Evolutionary conservation across 768 basidiomycete species (phyloP).

Genomic region (Leccinum longicurvipes): DNA sequence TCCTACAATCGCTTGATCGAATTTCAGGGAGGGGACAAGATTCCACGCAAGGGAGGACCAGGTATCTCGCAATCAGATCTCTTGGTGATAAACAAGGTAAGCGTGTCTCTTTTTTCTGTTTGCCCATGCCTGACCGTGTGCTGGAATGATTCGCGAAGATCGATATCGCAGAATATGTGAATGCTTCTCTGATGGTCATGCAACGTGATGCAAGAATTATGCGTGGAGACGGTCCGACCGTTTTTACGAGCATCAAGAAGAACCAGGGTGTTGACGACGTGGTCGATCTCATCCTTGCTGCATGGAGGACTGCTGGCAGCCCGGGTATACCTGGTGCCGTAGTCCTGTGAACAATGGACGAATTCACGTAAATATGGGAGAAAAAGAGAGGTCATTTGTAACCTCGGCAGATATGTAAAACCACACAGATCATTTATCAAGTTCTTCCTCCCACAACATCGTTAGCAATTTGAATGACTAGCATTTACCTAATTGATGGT

Average conservation of each 20-base stretch:
- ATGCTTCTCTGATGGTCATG: slow-evolving; percentile 94
- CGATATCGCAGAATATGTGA: slow-evolving; percentile 90
- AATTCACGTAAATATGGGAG: not conserved
- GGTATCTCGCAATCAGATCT: slow-evolving; percentile 97
- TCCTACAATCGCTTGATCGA: slow-evolving; percentile 1
- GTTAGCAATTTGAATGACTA: too few species aligned
- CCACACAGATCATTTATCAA: not conserved
- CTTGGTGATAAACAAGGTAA: slow-evolving; percentile 91
- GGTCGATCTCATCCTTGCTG: slow-evolving; percentile 74
- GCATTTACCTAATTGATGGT: too few species aligned
- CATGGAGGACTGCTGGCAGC: slow-evolving; percentile 83
- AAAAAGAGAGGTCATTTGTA: not conserved
- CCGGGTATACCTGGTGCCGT: slow-evolving; percentile 55
- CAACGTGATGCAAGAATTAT: slow-evolving; percentile 87
- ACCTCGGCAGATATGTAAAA: not conserved
- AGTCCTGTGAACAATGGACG: slow-evolving; percentile 17
- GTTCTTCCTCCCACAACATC: not conserved
- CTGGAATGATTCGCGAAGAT: slow-evolving; percentile 48
- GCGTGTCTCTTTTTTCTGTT: not conserved
- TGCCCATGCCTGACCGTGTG: not conserved
- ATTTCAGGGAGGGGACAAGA: slow-evolving; percentile 90
- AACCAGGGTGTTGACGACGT: slow-evolving; percentile 79
- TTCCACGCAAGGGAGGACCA: slow-evolving; percentile 96
- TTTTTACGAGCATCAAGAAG: slow-evolving; percentile 84
- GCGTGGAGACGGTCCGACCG: slow-evolving; percentile 91